Evolutionary conservation across 768 basidiomycete species (phyloP), one percentile per base, ranked within the genome.

Genomic region (Naganishia randhawae): DNA sequence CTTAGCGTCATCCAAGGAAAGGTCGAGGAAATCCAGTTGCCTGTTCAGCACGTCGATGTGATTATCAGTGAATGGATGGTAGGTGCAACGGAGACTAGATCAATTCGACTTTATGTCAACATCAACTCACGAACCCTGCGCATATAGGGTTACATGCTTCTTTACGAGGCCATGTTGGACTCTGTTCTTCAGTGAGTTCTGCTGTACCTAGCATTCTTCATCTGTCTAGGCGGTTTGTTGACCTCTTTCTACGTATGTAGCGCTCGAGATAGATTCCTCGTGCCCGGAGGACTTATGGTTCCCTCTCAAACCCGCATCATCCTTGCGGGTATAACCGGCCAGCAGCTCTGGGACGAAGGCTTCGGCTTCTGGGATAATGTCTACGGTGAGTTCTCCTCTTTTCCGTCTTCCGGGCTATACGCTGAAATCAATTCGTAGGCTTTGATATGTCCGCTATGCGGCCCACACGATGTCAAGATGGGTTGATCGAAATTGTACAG

Each of bases 61-160:
- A 93, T 99, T 78, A 83, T 98, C 61, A 94, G 92, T 4, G 95
- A 99, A 80, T 98, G 95, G 95, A 97, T 97, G 95, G 92, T 81
- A 88, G 17, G 78, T 73, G 3, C 7, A 9, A 5, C 25, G 9
- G 27, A 25, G 14, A 11, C 16, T 6, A 11, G 19, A 11, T 8
- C 17, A 37, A 1, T 9, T n/a, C n/a, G n/a, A n/a, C 6, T 50
- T 31, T 11, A 10, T 11, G 5, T 9, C 27, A 17, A 33, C 37
- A 51, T 31, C 8, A 27, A 50, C 16, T 31, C 25, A 0, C 17
- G n/a, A 3, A 39, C 41, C 0, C 10, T 31, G 62, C 16, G 7
- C 51, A 25, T 33, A 9, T 45, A 80, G 80, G 81, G 82, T 27
- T 82, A 82, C 71, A 80, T 81, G 75, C 77, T 82, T 27, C 84